These are phyloP conservation scores for Ophiocordyceps australis DNA, from an alignment of 2,329 filamentous ascomycete genomes.

Conservation along the genomic window DNA sequence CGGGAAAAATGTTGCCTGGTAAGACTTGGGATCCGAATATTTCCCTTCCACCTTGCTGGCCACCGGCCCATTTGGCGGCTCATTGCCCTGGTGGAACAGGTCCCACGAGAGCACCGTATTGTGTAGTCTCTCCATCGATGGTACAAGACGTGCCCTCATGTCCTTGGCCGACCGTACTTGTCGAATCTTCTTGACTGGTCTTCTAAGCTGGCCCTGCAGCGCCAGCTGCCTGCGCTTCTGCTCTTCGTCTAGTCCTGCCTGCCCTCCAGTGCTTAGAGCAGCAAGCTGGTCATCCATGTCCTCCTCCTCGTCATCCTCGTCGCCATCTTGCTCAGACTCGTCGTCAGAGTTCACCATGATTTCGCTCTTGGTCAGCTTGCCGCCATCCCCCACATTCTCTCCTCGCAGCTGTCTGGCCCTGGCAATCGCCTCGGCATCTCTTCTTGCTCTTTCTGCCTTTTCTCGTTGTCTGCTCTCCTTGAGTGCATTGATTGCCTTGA, in stretches of 20 bases:
- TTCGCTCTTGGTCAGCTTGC: conserved; percentile 67
- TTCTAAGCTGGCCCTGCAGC: conserved; percentile 37
- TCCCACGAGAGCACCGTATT: conserved; percentile 84
- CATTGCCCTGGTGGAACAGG: conserved; percentile 76
- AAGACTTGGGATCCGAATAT: conserved; percentile 60
- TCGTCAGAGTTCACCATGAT: conserved; percentile 85
- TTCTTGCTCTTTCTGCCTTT: conserved; percentile 53
- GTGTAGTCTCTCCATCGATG: conserved; percentile 73
- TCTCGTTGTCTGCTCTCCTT: conserved; percentile 58
- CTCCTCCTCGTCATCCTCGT: conserved; percentile 41
- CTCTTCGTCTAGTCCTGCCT: conserved; percentile 29
- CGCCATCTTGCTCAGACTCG: conserved; percentile 50
- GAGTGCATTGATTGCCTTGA: conserved; percentile 26
- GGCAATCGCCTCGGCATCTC: conserved; percentile 55
- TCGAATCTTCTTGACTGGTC: conserved; percentile 71
- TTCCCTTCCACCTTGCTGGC: conserved; percentile 63
- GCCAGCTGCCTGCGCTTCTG: conserved; percentile 24
- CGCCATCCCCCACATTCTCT: conserved; percentile 45
- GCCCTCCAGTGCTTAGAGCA: conserved; percentile 26
- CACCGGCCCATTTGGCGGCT: conserved; percentile 58
- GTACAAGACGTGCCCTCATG: conserved; percentile 80
- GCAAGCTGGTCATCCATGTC: conserved; percentile 32
- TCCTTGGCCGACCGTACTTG: conserved; percentile 73
- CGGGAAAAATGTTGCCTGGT: conserved; percentile 80
- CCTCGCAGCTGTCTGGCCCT: conserved; percentile 34